A percentile compares a stretch with the other conserved stretches of the same genome.
phyloP scores from a whole-genome alignment of 257 asterid species.

The Solanum pimpinellifolium region DNA sequence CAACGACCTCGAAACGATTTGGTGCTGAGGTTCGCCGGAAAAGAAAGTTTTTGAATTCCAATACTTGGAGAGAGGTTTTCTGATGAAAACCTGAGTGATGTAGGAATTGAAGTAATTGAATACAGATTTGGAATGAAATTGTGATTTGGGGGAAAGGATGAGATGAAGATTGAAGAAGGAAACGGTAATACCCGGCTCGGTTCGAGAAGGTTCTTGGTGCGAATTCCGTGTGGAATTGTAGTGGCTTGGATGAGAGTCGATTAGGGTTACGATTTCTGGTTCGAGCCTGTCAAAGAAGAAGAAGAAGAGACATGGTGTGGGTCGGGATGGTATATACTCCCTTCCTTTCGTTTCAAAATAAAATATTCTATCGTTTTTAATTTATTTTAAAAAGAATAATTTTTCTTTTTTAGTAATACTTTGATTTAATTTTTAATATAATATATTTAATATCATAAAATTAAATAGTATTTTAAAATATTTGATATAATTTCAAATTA shows the following conservation, averaged over 20 bases:
- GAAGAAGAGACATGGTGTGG: background rate
- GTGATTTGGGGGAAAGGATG: background rate
- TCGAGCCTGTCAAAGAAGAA: background rate
- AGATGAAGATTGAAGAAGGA: background rate
- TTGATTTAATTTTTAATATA: too few relatives aligned
- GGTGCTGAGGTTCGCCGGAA: background rate
- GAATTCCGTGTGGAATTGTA: background rate
- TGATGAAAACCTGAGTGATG: background rate
- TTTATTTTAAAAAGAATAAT: too few relatives aligned
- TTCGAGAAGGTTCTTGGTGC: background rate
- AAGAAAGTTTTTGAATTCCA: background rate
- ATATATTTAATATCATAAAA: too few relatives aligned
- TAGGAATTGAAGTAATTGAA: background rate
- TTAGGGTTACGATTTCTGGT: background rate
- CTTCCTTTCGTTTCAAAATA: too few relatives aligned
- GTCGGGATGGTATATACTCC: background rate
- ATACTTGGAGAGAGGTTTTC: background rate
- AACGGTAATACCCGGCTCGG: background rate
- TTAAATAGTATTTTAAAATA: too few relatives aligned
- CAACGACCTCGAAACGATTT: background rate
- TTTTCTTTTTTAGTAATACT: too few relatives aligned
- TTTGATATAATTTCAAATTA: too few relatives aligned
- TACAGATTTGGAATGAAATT: background rate
- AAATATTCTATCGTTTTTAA: too few relatives aligned
- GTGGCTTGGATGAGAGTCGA: background rate